Percentiles rank a stretch among this genome's conserved stretches.
Evolutionary conservation across 768 basidiomycete genomes (phyloP).

Genomic region (Nidularia pulvinata): DNA sequence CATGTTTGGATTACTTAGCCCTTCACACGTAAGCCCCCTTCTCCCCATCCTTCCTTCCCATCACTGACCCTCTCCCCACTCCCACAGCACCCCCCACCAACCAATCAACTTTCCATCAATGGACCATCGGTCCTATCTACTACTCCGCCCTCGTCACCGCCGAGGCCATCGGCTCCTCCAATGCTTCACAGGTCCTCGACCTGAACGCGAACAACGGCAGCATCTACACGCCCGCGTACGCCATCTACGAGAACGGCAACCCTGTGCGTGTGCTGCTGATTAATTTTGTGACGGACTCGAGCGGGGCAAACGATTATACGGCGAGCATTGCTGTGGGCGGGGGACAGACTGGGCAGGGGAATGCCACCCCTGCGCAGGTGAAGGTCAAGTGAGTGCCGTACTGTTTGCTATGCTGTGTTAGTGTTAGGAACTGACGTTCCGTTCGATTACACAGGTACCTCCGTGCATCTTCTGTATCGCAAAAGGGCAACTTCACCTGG

Average conservation of each 20-base stretch:
- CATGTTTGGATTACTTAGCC: constrained; percentile 11
- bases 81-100: constrained; percentile 47
- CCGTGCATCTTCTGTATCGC: constrained; percentile 50
- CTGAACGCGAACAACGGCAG: constrained; percentile 49
- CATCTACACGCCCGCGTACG: constrained; percentile 65
- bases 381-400: constrained; percentile 45
- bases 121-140: constrained; percentile 76
- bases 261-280: constrained; percentile 66
- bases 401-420: background rate
- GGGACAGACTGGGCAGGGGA: constrained; percentile 4
- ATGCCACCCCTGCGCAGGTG: constrained; percentile 39
- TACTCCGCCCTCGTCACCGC: constrained; percentile 73
- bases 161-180: constrained; percentile 68
- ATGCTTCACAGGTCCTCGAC: constrained; percentile 68
- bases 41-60: background rate
- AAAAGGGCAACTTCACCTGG: constrained; percentile 73
- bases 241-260: constrained; percentile 70
- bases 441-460: constrained; percentile 43
- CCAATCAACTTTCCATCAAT: constrained; percentile 55
- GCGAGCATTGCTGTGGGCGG: constrained; percentile 46
- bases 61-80: background rate
- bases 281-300: constrained; percentile 68
- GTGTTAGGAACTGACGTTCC: background rate
- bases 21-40: constrained; percentile 46
- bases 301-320: constrained; percentile 52